Conservation (phyloP, 1,139 yeast genomes). For the Hyphopichia buzzinii region DNA sequence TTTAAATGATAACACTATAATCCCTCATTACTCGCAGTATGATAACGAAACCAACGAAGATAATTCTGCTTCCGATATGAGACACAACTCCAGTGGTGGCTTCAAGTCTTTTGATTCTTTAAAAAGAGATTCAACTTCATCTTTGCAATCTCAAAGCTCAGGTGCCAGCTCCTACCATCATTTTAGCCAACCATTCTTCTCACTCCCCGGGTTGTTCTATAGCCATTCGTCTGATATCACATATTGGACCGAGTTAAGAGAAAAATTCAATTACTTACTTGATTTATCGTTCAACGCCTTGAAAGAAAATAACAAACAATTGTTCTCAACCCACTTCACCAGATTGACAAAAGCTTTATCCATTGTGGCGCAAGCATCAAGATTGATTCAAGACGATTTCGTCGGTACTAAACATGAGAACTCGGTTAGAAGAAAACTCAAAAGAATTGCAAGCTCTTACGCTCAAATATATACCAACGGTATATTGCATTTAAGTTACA, state of each 20-base stretch:
- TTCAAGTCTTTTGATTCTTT: slow-evolving; percentile 23
- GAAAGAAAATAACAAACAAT: slow-evolving; percentile 44
- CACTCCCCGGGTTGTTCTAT: slow-evolving; percentile 48
- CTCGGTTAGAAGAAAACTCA: slow-evolving; percentile 47
- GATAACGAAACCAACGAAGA: slow-evolving; percentile 3
- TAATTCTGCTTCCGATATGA: neutral
- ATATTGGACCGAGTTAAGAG: slow-evolving; percentile 56
- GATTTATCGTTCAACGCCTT: slow-evolving; percentile 49
- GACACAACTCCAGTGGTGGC: slow-evolving; percentile 4
- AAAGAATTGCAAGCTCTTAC: slow-evolving; percentile 49
- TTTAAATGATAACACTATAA: slow-evolving; percentile 22
- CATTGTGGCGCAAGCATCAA: slow-evolving; percentile 47
- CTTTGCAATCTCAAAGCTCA: slow-evolving; percentile 25
- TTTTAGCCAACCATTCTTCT: slow-evolving; percentile 41
- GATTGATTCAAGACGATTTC: slow-evolving; percentile 53
- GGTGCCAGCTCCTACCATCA: slow-evolving; percentile 37
- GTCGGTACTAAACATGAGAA: slow-evolving; percentile 41
- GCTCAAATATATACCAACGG: slow-evolving; percentile 64
- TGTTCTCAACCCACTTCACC: slow-evolving; percentile 53
- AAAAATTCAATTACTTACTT: slow-evolving; percentile 44
- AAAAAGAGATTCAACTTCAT: slow-evolving; percentile 41
- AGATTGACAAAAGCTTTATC: slow-evolving; percentile 49
- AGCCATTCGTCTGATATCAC: slow-evolving; percentile 54
- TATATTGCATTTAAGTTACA: slow-evolving; percentile 46
- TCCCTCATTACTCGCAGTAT: slow-evolving; percentile 8